Evolutionary conservation across 352 stramenopile genomes (phyloP).

Genomic region (Stramenopiles sp.): DNA sequence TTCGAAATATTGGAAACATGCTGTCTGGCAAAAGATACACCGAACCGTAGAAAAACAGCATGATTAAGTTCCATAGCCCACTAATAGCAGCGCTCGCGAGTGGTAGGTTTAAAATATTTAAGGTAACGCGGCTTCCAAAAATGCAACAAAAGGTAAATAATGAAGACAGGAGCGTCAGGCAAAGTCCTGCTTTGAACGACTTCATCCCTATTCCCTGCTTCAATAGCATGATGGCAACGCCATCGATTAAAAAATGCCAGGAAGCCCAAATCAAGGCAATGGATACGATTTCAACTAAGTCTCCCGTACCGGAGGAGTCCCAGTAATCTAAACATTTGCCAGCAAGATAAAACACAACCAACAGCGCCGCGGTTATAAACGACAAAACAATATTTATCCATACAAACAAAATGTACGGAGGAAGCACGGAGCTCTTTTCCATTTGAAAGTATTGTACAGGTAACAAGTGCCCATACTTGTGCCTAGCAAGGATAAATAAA

Average conservation of each 20-base stretch:
- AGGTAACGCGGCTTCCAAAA: not conserved
- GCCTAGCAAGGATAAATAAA: too few relatives aligned
- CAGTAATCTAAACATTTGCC: not conserved
- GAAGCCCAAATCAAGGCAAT: not conserved
- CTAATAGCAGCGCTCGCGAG: too few relatives aligned
- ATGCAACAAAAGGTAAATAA: not conserved
- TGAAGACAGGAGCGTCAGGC: not conserved
- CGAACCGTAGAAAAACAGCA: not conserved
- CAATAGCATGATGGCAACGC: slow-evolving; percentile 4
- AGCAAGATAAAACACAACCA: not conserved
- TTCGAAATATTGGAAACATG: not conserved
- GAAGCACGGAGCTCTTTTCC: too few relatives aligned
- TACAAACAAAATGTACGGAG: not conserved
- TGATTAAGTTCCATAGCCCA: not conserved
- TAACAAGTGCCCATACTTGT: too few relatives aligned
- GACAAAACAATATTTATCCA: not conserved
- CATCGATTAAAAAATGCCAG: not conserved
- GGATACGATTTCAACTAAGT: not conserved
- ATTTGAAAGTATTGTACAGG: too few relatives aligned
- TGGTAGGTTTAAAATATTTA: too few relatives aligned
- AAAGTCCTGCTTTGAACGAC: not conserved
- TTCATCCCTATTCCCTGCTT: not conserved
- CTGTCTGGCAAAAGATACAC: not conserved
- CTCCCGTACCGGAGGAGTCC: not conserved
- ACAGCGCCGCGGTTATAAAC: not conserved